phyloP scores from a whole-genome alignment of 768 basidiomycete genomes.

The Baorangia bicolor region DNA sequence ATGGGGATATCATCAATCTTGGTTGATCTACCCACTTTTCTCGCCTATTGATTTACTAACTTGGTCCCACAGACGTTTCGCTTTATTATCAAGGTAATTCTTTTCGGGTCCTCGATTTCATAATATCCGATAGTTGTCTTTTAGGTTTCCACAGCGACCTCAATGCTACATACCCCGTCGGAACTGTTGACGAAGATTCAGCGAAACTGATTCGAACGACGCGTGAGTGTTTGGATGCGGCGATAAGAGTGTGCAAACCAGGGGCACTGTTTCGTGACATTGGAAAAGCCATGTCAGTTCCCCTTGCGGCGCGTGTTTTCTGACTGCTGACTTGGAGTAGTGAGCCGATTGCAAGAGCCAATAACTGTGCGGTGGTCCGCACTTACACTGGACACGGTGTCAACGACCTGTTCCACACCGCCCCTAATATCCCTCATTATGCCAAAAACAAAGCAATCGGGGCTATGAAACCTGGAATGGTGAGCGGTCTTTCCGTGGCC shows the following conservation, averaged over 20 bases:
- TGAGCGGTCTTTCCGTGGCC: conserved; percentile 35
- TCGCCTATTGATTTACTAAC: conserved; percentile 18
- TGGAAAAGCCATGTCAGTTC: conserved; percentile 76
- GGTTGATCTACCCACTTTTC: conserved; percentile 44
- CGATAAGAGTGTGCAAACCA: conserved; percentile 92
- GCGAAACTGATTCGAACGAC: conserved; percentile 79
- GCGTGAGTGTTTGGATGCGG: conserved; percentile 79
- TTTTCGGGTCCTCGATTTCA: conserved; percentile 2
- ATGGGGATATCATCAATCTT: conserved; percentile 97
- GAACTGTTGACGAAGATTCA: conserved; percentile 80
- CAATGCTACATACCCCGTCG: conserved; percentile 92
- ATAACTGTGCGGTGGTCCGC: conserved; percentile 87
- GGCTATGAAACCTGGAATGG: conserved; percentile 93
- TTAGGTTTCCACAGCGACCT: conserved; percentile 89
- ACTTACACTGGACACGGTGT: conserved; percentile 92
- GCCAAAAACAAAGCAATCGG: conserved; percentile 93
- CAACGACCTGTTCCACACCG: conserved; percentile 79
- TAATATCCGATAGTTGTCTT: not conserved
- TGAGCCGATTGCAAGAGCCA: conserved; percentile 80
- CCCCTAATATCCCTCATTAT: conserved; percentile 92
- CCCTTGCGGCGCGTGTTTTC: conserved; percentile 11
- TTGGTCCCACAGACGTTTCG: conserved; percentile 58
- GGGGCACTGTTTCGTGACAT: conserved; percentile 87
- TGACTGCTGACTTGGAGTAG: conserved; percentile 36
- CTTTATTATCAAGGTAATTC: conserved; percentile 71